phyloP scores from a whole-genome alignment of 1,284 basidiomycete species.

The Taiwanofungus camphoratus region DNA sequence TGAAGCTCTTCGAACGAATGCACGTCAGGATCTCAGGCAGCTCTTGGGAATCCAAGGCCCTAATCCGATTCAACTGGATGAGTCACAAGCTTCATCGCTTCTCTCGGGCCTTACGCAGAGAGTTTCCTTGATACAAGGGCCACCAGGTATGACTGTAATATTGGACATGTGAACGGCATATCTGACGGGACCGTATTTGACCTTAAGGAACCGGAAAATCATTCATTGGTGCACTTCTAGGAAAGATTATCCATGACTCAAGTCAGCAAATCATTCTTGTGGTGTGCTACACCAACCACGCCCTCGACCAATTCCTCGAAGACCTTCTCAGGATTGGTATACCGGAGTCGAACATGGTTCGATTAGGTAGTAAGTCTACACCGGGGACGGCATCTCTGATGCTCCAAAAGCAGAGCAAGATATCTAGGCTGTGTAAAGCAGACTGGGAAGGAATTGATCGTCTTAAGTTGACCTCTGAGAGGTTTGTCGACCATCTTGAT shows the following conservation, averaged over 20 bases:
- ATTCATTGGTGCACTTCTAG: conserved; percentile 58
- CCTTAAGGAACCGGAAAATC: conserved; percentile 57
- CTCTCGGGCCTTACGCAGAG: conserved; percentile 46
- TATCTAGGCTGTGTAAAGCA: conserved; percentile 15
- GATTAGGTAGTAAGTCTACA: conserved; percentile 52
- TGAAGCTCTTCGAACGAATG: conserved; percentile 28
- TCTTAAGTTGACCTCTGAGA: conserved; percentile 25
- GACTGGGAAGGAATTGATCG: conserved; percentile 39
- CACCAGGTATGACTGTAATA: conserved; percentile 44
- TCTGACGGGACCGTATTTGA: too few relatives aligned
- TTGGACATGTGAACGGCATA: background rate
- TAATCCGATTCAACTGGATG: conserved; percentile 41
- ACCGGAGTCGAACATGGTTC: conserved; percentile 37
- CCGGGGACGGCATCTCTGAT: conserved; percentile 36
- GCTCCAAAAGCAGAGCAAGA: conserved; percentile 31
- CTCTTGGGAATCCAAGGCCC: conserved; percentile 28
- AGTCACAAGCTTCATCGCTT: conserved; percentile 44
- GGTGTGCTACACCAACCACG: conserved; percentile 65
- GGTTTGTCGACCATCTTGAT: conserved; percentile 25
- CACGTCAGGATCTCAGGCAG: conserved; percentile 35
- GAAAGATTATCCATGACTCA: conserved; percentile 46
- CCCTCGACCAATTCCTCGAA: conserved; percentile 58
- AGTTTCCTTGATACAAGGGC: conserved; percentile 59
- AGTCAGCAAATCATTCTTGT: conserved; percentile 47
- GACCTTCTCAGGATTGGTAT: conserved; percentile 55